Evolutionary conservation across 140 eudicot genomes (phyloP), one percentile per base, ranked within the genome.

Genomic region (Oenanthe javanica): DNA sequence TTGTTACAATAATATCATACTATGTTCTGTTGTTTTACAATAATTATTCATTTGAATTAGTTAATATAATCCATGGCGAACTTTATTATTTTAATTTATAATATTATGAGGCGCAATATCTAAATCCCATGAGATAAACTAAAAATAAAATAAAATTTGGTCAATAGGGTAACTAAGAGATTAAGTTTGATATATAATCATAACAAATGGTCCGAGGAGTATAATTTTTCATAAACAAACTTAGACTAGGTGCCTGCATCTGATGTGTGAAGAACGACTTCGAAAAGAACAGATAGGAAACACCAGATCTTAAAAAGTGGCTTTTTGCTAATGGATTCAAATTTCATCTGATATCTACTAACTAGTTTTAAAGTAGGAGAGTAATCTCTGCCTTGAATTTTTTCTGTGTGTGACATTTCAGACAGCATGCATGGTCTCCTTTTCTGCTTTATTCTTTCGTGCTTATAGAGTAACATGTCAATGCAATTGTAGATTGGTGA

Each of bases 401-500:
- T 47, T n/a, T 47, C 36, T 12, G 16, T 27, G 43, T 75, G 55
- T 51, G n/a, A n/a, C 63, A 38, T 2, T 47, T 71, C 4, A 19
- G n/a, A 7, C 59, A 36, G 74, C 46, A 8, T 73, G 40, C 50
- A 13, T 54, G 78, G 78, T 54, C 45, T 25, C 55, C 76, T 59
- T 54, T 75, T 21, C 67, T 57, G 36, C 31, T 52, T 72, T 25
- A 23, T 54, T 59, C 13, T 78, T 78, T 59, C 61, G 52, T 72
- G 79, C 14, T 43, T 43, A 70, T 21, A 64, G 5, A 21, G 2
- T 49, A 27, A 69, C 82, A 14, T 84, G 50, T 64, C 61, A 59
- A 61, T 79, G 77, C 78, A 81, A 79, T 1, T 94, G 87, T 86
- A 95, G 97, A 87, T 95, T 49, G 99, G 99, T 15, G 97, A 95